Evolutionary conservation across 2,329 filamentous ascomycete species (phyloP).

Genomic region (Microsporum ferrugineum): DNA sequence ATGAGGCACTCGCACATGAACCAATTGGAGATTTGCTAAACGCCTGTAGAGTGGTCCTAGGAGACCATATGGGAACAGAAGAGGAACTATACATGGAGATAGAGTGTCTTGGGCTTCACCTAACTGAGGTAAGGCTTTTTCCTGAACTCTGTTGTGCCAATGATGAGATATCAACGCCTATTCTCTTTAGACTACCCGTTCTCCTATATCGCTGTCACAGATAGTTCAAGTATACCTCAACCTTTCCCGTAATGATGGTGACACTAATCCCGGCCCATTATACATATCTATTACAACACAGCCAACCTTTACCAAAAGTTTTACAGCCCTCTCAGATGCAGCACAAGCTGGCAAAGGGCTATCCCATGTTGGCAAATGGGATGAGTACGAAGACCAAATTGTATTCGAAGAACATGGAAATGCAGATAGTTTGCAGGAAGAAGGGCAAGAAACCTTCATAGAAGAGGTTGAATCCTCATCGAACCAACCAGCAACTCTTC

Average conservation of each 20-base stretch:
- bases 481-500: slow-evolving; percentile 5
- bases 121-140: slow-evolving; percentile 42
- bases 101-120: slow-evolving; percentile 43
- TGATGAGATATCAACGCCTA: background rate
- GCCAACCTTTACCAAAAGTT: slow-evolving; percentile 42
- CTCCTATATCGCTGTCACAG: slow-evolving; percentile 37
- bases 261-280: slow-evolving; percentile 43
- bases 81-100: slow-evolving; percentile 48
- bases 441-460: background rate
- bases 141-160: slow-evolving; percentile 5
- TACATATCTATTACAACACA: slow-evolving; percentile 47
- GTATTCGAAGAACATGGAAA: background rate
- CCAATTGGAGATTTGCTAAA: slow-evolving; percentile 46
- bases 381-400: slow-evolving; percentile 14
- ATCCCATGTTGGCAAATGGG: slow-evolving; percentile 27
- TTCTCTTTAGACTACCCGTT: slow-evolving; percentile 36
- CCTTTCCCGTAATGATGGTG: slow-evolving; percentile 49
- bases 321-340: slow-evolving; percentile 42
- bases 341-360: slow-evolving; percentile 48
- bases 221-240: slow-evolving; percentile 49
- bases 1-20: slow-evolving; percentile 43
- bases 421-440: slow-evolving; percentile 6
- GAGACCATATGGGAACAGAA: slow-evolving; percentile 44
- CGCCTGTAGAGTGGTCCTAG: slow-evolving; percentile 44
- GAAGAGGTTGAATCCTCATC: background rate